Conservation (phyloP, 73 alveolate species). For the Urostyla sp. region DNA sequence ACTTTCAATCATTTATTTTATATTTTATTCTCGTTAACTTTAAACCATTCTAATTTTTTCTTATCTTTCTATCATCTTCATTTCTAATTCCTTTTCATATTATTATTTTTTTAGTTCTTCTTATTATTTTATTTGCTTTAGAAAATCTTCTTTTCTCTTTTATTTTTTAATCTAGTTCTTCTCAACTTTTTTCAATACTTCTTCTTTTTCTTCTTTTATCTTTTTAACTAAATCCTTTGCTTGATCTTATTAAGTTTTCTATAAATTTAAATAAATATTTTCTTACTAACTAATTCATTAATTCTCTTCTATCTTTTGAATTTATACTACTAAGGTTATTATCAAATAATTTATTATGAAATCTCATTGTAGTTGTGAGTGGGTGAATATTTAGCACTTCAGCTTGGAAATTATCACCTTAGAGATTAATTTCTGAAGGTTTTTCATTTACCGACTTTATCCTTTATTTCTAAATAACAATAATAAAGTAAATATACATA, state of each 20-base stretch:
- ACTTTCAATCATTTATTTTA: too few species aligned
- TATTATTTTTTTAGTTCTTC: background rate
- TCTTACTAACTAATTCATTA: background rate
- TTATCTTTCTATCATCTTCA: background rate
- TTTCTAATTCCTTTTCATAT: background rate
- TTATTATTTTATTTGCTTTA: background rate
- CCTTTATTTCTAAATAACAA: background rate
- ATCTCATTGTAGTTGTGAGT: background rate
- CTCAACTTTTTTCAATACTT: background rate
- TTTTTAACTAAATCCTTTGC: background rate
- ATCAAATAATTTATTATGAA: too few species aligned
- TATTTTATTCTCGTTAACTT: too few species aligned
- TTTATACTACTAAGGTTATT: background rate
- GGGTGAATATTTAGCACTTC: background rate
- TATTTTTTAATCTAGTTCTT: background rate
- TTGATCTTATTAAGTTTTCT: background rate
- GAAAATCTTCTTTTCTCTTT: background rate
- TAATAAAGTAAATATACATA: background rate
- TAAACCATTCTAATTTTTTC: background rate
- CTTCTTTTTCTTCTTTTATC: background rate
- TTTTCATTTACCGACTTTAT: background rate
- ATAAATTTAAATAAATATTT: background rate
- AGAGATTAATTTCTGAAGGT: background rate
- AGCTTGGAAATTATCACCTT: background rate
- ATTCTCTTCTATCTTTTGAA: background rate